Evolutionary conservation across 768 basidiomycete species (phyloP).

Genomic region (Mycena galericulata): DNA sequence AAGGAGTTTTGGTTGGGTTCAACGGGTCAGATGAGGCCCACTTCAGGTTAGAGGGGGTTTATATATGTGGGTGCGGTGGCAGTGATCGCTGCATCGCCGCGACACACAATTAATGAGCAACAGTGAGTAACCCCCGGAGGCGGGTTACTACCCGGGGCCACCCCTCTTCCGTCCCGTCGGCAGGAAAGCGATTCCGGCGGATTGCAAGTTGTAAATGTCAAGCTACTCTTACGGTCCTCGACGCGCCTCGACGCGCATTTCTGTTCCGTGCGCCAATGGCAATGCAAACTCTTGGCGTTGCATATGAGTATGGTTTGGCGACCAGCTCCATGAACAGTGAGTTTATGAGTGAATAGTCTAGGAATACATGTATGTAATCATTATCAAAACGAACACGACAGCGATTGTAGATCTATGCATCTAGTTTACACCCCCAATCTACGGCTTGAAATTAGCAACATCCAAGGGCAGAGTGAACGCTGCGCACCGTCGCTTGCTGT

Average conservation of each 20-base stretch:
- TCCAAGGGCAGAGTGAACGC: constrained; percentile 5
- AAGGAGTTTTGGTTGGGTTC: constrained; percentile 15
- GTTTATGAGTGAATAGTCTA: constrained; percentile 12
- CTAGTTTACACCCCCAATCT: constrained; percentile 72
- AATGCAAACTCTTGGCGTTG: too few relatives aligned
- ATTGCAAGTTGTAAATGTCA: too few relatives aligned
- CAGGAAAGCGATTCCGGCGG: too few relatives aligned
- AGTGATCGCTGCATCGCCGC: not conserved
- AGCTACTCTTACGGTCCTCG: too few relatives aligned
- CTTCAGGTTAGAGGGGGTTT: not conserved
- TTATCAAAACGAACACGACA: constrained; percentile 11
- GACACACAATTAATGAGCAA: too few relatives aligned
- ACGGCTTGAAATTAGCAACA: constrained; percentile 27
- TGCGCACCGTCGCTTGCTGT: constrained; percentile 78
- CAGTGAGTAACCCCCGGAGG: too few relatives aligned
- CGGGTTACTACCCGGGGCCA: too few relatives aligned
- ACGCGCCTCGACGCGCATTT: too few relatives aligned
- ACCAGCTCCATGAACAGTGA: not conserved
- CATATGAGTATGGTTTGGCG: not conserved
- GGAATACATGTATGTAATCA: constrained; percentile 30
- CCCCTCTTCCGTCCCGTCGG: not conserved
- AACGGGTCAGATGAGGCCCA: not conserved
- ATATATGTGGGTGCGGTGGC: constrained; percentile 4
- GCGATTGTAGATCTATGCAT: constrained; percentile 25
- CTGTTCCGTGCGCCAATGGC: too few relatives aligned